Percentiles rank a stretch among this genome's conserved stretches.
Conservation (phyloP, 108 stramenopile genomes). For the Skeletonema menzelii region DNA sequence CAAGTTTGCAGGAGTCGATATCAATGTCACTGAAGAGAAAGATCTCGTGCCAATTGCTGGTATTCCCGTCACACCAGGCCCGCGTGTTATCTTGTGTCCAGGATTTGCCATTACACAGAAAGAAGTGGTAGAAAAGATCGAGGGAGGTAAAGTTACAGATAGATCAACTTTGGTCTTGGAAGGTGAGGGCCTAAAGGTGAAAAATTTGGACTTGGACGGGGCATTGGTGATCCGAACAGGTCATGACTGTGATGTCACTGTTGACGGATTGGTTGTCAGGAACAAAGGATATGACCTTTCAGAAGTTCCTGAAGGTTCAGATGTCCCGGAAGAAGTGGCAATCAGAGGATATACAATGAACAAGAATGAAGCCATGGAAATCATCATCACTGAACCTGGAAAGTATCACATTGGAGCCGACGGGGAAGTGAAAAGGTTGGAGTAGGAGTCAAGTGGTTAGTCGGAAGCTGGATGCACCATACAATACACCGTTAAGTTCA, state of each 20-base stretch:
- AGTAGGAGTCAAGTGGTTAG: background rate
- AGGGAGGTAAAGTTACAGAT: constrained; percentile 70
- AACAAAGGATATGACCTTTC: constrained; percentile 84
- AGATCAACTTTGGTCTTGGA: constrained; percentile 79
- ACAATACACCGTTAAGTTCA: too few relatives aligned
- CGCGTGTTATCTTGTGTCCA: constrained; percentile 76
- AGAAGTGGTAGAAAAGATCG: constrained; percentile 72
- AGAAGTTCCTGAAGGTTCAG: constrained; percentile 60
- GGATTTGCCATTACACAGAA: constrained; percentile 81
- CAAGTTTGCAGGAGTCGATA: constrained; percentile 68
- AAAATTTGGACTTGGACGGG: constrained; percentile 82
- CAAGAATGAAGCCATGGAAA: constrained; percentile 73
- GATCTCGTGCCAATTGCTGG: constrained; percentile 72
- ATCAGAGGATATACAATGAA: constrained; percentile 90
- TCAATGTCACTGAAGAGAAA: constrained; percentile 61
- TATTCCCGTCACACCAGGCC: constrained; percentile 85
- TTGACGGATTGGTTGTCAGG: constrained; percentile 72
- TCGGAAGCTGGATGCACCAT: too few relatives aligned
- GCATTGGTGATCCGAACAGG: constrained; percentile 78
- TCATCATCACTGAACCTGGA: constrained; percentile 78
- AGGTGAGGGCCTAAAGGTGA: constrained; percentile 72
- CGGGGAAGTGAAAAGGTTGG: constrained; percentile 59
- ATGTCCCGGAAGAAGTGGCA: constrained; percentile 71
- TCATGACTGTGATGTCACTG: constrained; percentile 65
- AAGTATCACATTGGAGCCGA: constrained; percentile 69